Conservation (phyloP, 2,329 filamentous ascomycete species). For the Chalaropsis thielavioides region DNA sequence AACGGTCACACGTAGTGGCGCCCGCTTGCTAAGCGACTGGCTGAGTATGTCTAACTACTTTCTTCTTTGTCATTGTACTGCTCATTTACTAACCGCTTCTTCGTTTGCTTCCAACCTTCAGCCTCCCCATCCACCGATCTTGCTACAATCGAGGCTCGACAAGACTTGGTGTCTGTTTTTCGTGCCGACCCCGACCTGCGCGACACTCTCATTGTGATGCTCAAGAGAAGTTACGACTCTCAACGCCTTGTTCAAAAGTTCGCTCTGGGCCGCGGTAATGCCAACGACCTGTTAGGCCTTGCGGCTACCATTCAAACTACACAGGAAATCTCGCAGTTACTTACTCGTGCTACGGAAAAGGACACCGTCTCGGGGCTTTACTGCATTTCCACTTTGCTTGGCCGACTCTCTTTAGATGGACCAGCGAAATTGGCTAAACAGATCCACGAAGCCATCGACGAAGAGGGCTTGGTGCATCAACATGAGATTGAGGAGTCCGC, state of each 20-base stretch:
- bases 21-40: conserved; percentile 69
- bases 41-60: conserved; percentile 37
- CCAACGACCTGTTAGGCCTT: conserved; percentile 76
- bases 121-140: conserved; percentile 72
- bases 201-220: conserved; percentile 51
- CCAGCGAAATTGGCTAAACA: conserved; percentile 53
- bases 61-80: not conserved
- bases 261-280: conserved; percentile 75
- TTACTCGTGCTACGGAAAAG: conserved; percentile 23
- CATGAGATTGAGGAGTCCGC: conserved; percentile 64
- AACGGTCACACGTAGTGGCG: conserved; percentile 84
- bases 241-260: conserved; percentile 89
- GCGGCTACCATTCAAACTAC: conserved; percentile 69
- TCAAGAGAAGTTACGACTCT: conserved; percentile 69
- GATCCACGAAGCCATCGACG: conserved; percentile 73
- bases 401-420: conserved; percentile 49
- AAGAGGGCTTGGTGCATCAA: conserved; percentile 61
- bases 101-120: conserved; percentile 24
- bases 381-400: conserved; percentile 34
- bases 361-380: conserved; percentile 18
- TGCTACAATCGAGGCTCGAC: conserved; percentile 58
- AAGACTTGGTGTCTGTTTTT: conserved; percentile 70
- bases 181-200: conserved; percentile 51
- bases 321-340: conserved; percentile 43
- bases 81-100: not conserved